These are phyloP conservation scores for Aspergillus affinis DNA, from an alignment of 495 filamentous ascomycete genomes.

Conservation along the genomic window DNA sequence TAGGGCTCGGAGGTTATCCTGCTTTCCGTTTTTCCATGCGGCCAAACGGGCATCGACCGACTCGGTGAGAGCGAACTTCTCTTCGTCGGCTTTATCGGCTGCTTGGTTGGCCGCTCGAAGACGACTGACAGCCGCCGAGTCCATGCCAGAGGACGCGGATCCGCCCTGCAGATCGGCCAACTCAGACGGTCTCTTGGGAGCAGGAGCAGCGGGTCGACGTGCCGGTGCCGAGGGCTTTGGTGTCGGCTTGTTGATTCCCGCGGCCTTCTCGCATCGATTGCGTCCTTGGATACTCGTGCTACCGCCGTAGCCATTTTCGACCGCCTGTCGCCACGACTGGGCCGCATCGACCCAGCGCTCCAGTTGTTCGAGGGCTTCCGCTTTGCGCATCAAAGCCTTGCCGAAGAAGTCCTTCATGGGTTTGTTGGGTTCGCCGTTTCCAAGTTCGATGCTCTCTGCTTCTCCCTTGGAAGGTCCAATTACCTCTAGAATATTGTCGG, in stretches of 20 bases:
- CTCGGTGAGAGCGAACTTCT: conserved; percentile 87
- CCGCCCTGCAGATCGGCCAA: conserved; percentile 43
- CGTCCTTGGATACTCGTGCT: conserved; percentile 79
- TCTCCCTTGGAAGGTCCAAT: conserved; percentile 80
- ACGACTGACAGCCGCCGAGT: conserved; percentile 66
- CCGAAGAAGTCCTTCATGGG: conserved; percentile 91
- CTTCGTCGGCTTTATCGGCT: conserved; percentile 80
- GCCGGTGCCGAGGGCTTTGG: conserved; percentile 37
- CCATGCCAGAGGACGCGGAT: conserved; percentile 22
- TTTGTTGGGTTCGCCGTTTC: conserved; percentile 63
- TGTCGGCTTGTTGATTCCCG: conserved; percentile 53
- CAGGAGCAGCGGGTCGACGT: conserved; percentile 35
- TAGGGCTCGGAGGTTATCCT: conserved; percentile 87
- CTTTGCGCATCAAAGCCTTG: conserved; percentile 90
- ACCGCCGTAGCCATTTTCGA: conserved; percentile 82
- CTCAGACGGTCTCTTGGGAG: conserved; percentile 45
- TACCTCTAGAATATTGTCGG: conserved; percentile 73
- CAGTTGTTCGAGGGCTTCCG: conserved; percentile 91
- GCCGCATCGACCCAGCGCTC: conserved; percentile 89
- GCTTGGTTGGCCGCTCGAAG: conserved; percentile 79
- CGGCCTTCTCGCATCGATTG: conserved; percentile 87
- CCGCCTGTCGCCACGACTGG: conserved; percentile 73
- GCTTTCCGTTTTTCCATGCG: conserved; percentile 82
- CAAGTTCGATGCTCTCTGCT: conserved; percentile 72
- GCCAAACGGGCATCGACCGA: conserved; percentile 74